Evolutionary conservation across 495 filamentous ascomycete genomes (phyloP).

Genomic region (Penicillium longicatenatum): DNA sequence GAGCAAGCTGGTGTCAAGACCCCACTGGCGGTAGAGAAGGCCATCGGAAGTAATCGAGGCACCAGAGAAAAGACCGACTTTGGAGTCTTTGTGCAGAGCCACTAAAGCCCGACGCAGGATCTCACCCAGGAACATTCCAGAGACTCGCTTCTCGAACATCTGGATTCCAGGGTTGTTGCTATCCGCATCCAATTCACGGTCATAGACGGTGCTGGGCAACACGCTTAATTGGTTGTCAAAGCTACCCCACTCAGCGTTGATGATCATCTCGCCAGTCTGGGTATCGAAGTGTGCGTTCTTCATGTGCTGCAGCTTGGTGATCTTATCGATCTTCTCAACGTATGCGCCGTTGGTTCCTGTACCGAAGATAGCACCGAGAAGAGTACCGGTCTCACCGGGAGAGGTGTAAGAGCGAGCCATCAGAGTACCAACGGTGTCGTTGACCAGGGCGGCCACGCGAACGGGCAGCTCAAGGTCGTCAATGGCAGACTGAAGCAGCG

Average conservation of each 20-base stretch:
- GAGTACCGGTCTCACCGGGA: conserved; percentile 80
- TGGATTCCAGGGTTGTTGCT: conserved; percentile 93
- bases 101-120: conserved; percentile 79
- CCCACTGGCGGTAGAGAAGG: conserved; percentile 78
- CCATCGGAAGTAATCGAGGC: conserved; percentile 65
- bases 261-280: conserved; percentile 89
- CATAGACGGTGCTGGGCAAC: conserved; percentile 83
- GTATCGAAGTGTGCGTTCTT: conserved; percentile 67
- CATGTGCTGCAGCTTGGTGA: conserved; percentile 49
- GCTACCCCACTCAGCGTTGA: conserved; percentile 98
- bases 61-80: conserved; percentile 71
- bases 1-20: conserved; percentile 83
- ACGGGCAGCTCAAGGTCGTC: conserved; percentile 86
- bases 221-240: conserved; percentile 93
- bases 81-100: conserved; percentile 61
- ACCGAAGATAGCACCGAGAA: conserved; percentile 88
- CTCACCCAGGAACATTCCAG: conserved; percentile 97
- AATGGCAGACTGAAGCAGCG: conserved; percentile 86
- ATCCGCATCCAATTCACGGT: conserved; percentile 72
- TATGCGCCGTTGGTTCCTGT: conserved; percentile 96
- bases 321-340: conserved; percentile 57
- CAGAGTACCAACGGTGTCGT: conserved; percentile 95
- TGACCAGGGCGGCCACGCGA: conserved; percentile 90
- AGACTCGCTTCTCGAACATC: conserved; percentile 98
- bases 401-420: conserved; percentile 97